A percentile compares a stretch with the other conserved stretches of the same genome.
Conservation (phyloP, 129 eudicot species). For the Pittosporum tobira region DNA sequence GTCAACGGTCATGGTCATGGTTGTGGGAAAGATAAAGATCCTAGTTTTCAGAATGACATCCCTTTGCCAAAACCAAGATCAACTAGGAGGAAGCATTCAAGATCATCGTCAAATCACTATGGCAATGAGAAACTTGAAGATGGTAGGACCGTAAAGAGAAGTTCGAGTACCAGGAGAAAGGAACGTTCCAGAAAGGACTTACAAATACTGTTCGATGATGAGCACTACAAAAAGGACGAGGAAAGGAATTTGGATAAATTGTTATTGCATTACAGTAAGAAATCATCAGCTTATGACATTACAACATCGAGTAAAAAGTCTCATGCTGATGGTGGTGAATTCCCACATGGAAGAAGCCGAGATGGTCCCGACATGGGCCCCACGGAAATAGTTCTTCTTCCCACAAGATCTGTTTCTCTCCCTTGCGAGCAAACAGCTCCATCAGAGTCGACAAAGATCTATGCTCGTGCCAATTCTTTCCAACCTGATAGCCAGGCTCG, state of each 20-base stretch:
- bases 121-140: slow-evolving; percentile 39
- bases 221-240: slow-evolving; percentile 43
- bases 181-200: slow-evolving; percentile 64
- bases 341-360: slow-evolving; percentile 23
- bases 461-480: slow-evolving; percentile 70
- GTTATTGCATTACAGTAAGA: slow-evolving; percentile 75
- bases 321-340: slow-evolving; percentile 22
- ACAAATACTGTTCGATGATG: slow-evolving; percentile 62
- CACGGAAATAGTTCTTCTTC: slow-evolving; percentile 31
- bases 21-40: slow-evolving; percentile 23
- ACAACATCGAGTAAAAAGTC: slow-evolving; percentile 34
- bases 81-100: slow-evolving; percentile 52
- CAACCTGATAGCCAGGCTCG: slow-evolving; percentile 70
- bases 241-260: slow-evolving; percentile 79
- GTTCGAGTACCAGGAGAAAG: slow-evolving; percentile 71
- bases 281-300: slow-evolving; percentile 51
- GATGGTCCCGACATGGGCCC: slow-evolving; percentile 14
- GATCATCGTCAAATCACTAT: slow-evolving; percentile 35
- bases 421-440: slow-evolving; percentile 46
- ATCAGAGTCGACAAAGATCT: slow-evolving; percentile 35
- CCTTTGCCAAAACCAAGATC: slow-evolving; percentile 73
- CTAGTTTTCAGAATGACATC: slow-evolving; percentile 24
- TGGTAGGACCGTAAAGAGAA: slow-evolving; percentile 29
- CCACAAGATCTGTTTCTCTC: slow-evolving; percentile 64
- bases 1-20: slow-evolving; percentile 3